A percentile compares a stretch with the other conserved stretches of the same genome.
Conservation (phyloP, 257 asterid genomes). For the Ocimum tenuiflorum region DNA sequence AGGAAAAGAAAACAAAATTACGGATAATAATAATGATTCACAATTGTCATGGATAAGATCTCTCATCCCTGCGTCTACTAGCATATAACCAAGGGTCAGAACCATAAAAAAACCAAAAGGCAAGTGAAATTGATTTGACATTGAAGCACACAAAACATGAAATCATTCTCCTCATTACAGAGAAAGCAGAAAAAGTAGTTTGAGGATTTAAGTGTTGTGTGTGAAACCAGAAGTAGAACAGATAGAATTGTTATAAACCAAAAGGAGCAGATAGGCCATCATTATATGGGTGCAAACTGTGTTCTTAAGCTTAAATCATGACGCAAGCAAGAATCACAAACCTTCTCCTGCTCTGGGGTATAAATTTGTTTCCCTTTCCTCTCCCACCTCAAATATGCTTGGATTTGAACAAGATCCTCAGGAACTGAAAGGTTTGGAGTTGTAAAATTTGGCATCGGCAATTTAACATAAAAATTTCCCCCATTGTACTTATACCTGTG, state of each 20-base stretch:
- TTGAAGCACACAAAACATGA: background rate
- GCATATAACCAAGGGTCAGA: slow-evolving; percentile 11
- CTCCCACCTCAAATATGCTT: slow-evolving; percentile 96
- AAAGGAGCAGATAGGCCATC: slow-evolving; percentile 3
- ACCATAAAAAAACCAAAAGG: background rate
- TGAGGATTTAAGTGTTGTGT: background rate
- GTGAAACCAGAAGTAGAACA: slow-evolving; percentile 12
- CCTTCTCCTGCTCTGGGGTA: slow-evolving; percentile 83
- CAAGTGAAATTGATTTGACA: background rate
- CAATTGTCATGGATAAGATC: slow-evolving; percentile 7
- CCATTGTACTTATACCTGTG: slow-evolving; percentile 93
- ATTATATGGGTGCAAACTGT: background rate
- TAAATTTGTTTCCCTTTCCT: slow-evolving; percentile 80
- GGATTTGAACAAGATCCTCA: slow-evolving; percentile 95
- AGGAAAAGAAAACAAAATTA: background rate
- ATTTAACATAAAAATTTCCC: slow-evolving; percentile 53
- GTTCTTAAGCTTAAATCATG: slow-evolving; percentile 9
- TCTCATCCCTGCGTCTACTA: slow-evolving; percentile 6
- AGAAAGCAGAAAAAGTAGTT: slow-evolving; percentile 6
- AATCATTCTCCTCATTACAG: slow-evolving; percentile 2
- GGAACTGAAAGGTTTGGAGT: slow-evolving; percentile 57
- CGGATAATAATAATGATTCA: background rate
- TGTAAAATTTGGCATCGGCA: slow-evolving; percentile 40
- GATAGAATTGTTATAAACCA: background rate
- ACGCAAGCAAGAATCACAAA: slow-evolving; percentile 18